These are phyloP conservation scores for Penicillium roqueforti DNA, from an alignment of 495 filamentous ascomycete genomes.

Conservation along the genomic window DNA sequence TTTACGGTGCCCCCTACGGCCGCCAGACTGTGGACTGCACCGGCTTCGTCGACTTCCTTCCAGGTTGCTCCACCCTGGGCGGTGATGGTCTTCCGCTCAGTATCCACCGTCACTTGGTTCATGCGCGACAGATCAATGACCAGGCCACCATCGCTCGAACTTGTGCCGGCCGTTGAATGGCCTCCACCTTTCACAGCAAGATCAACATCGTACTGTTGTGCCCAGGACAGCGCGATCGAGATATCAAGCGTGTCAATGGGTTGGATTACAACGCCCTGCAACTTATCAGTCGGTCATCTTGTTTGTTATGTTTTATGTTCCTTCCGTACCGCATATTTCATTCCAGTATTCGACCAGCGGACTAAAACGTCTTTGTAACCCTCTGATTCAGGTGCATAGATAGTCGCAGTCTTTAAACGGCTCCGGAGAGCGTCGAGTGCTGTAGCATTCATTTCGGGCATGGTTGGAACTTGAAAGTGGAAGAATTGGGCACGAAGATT, in stretches of 20 bases:
- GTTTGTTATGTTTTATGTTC: background rate
- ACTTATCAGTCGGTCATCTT: background rate
- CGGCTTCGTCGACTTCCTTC: slow-evolving; percentile 53
- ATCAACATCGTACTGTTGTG: slow-evolving; percentile 38
- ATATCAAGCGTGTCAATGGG: slow-evolving; percentile 36
- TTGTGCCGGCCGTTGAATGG: slow-evolving; percentile 49
- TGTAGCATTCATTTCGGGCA: slow-evolving; percentile 14
- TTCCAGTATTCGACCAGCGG: slow-evolving; percentile 37
- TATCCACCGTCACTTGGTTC: slow-evolving; percentile 45
- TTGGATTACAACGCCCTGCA: slow-evolving; percentile 41
- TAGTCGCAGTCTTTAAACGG: slow-evolving; percentile 15
- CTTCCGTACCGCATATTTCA: slow-evolving; percentile 32
- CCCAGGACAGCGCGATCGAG: slow-evolving; percentile 39
- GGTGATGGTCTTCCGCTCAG: slow-evolving; percentile 37
- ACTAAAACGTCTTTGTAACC: slow-evolving; percentile 29
- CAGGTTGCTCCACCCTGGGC: slow-evolving; percentile 53
- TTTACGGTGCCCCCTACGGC: slow-evolving; percentile 59
- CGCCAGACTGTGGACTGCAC: slow-evolving; percentile 46
- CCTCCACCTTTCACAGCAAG: slow-evolving; percentile 52
- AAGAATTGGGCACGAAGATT: background rate
- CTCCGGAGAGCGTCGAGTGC: slow-evolving; percentile 22
- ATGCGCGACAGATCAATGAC: slow-evolving; percentile 54
- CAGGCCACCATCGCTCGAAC: slow-evolving; percentile 45
- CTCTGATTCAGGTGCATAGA: slow-evolving; percentile 29
- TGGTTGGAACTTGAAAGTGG: background rate